phyloP scores from a whole-genome alignment of 345 rosid genomes.

The Eucalyptus cloeziana region DNA sequence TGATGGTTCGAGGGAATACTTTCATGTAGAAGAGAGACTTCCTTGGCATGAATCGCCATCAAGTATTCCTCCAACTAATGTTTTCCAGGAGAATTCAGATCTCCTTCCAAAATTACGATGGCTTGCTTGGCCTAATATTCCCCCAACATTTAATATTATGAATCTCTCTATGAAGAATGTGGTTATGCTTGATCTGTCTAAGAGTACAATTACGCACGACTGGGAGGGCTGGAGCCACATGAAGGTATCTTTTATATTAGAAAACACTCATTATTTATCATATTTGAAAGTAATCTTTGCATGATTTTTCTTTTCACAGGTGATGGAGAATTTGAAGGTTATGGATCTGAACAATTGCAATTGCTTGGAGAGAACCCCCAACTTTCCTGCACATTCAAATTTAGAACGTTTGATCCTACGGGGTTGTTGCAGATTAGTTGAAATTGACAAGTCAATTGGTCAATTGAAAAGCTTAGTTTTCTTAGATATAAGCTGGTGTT shows the following conservation, averaged over 20 bases:
- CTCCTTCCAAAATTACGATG: neutral
- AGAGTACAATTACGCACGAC: fast-evolving
- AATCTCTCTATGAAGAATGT: neutral
- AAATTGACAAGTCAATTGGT: neutral
- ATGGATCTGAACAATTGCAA: fast-evolving
- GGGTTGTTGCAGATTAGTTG: fast-evolving
- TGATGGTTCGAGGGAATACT: fast-evolving
- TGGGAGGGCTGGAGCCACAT: neutral
- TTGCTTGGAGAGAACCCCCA: fast-evolving
- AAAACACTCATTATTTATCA: fast-evolving
- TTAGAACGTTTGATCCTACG: fast-evolving
- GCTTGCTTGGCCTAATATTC: neutral
- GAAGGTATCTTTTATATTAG: neutral
- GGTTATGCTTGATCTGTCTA: neutral
- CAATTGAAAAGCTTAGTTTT: neutral
- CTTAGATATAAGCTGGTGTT: fast-evolving
- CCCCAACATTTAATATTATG: neutral
- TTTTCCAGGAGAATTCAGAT: fast-evolving
- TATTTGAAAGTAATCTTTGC: neutral
- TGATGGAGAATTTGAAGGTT: neutral
- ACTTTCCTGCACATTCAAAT: neutral
- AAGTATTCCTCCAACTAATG: neutral
- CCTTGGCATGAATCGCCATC: fast-evolving
- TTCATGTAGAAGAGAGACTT: fast-evolving
- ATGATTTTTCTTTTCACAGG: neutral